Evolutionary conservation across 2,329 filamentous ascomycete species (phyloP), one percentile per base, ranked within the genome.

Genomic region (Fonsecaea pedrosoi): DNA sequence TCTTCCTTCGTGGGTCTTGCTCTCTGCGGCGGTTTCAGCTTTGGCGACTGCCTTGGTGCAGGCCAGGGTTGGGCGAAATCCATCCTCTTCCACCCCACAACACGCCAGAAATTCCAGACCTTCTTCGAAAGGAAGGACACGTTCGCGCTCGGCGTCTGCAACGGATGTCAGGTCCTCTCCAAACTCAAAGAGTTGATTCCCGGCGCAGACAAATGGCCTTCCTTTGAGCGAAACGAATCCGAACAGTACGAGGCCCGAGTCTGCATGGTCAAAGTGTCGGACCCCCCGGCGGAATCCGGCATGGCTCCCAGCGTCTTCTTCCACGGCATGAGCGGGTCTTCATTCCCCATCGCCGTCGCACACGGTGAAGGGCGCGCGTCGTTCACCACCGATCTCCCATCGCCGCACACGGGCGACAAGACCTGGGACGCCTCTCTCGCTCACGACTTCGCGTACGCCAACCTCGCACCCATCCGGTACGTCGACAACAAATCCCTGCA

Each of bases 11-110:
- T 89, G 37, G 95, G 95, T 72, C 85, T 98, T 55, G 95, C 94
- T 40, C 93, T 93, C n/a, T 96, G 94, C 71, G 95, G 95, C 76
- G 95, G 95, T 58, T 98, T 99, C 86, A 96, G 92, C 15, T 98
- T 97, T 77, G 93, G 93, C 73, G 91, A 94, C 73, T 91, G 94
- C 42, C 86, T 98, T 0, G 95, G 94, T 66, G 95, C 95, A n/a
- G 95, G 95, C 61, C 91, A 94, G 74, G 95, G 95, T 53, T 99
- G 95, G 95, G 92, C 95, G 4, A 94, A 96, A 80, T 94, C 91
- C 1, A 93, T 98, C 45, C 86, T 98, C 18, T 86, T 96, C 78
- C 92, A 98, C 80, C 86, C 86, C 30, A 82, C 90, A 65, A 89
- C 90, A 50, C 88, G 93, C 50, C 84, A 85, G 65, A 91, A 94